Base-by-base conservation (phyloP, 2,329 filamentous ascomycete genomes). In the Parafenestella ontariensis region DNA sequence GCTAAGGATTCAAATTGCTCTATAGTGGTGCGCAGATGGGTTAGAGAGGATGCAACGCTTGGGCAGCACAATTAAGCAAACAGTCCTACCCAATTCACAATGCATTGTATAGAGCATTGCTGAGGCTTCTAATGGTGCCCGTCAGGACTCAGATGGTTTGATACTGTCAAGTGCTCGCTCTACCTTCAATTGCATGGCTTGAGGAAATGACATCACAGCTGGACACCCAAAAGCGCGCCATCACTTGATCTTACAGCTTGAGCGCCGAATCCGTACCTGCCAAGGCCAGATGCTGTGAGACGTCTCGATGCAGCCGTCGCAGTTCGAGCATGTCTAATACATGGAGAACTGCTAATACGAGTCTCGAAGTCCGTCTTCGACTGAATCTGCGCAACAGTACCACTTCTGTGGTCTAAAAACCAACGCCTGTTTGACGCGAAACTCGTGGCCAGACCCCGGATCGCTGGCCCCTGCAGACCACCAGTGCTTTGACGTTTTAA, bases 401-500 rank as follows among this genome's bases (percentile, higher is more conserved):
- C 15, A 21, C 20, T n/a, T 18, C 9, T 23, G 5, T 4, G 7
- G 15, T 23, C 18, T 40, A n/a, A 2, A 11, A 7, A 13, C n/a
- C 31, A 40, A 23, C 6, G 15, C 20, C 15, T 40, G 37, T 18
- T 5, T 21, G 36, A 39, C 40, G 46, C 54, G 58, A 49, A 55
- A 55, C 42, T 24, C 20, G 39, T 45, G 47, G 28, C 39, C 28
- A 49, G 50, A 52, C 47, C 42, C 46, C 45, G 51, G 62, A 60
- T 55, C 50, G 62, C 54, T 40, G 50, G 54, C 51, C 61, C 61
- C 57, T 62, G 59, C 49, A 46, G 41, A 46, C 49, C 52, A 47
- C 53, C 36, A 49, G 52, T 66, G 62, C 58, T 61, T 66, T 61
- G 60, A 55, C 65, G 62, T 60, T 67, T 64, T 58, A 57, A 58